A percentile compares a stretch with the other conserved stretches of the same genome.
phyloP scores from a whole-genome alignment of 306 rosid genomes.

The Carpinus fangiana region DNA sequence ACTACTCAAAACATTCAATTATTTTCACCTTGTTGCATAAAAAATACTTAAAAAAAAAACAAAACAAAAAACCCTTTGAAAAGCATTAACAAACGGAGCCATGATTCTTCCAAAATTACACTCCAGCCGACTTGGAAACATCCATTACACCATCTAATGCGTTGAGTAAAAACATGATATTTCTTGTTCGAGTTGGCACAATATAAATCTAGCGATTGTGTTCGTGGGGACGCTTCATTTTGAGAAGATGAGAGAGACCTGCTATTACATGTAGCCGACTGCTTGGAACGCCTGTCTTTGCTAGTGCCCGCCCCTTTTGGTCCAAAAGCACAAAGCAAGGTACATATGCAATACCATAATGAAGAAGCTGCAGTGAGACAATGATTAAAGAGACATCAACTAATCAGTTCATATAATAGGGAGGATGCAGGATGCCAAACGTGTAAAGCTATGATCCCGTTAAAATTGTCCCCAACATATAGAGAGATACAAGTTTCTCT shows the following conservation, averaged over 20 bases:
- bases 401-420: neutral
- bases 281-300: slow-evolving; percentile 74
- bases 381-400: slow-evolving; percentile 15
- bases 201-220: slow-evolving; percentile 10
- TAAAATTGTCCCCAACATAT: neutral
- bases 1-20: too few relatives aligned
- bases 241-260: slow-evolving; percentile 86
- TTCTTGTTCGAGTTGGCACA: neutral
- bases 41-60: too few relatives aligned
- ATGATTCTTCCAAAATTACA: neutral
- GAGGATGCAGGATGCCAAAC: neutral
- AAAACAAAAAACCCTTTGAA: too few relatives aligned
- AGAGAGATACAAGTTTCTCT: neutral
- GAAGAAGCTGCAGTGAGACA: slow-evolving; percentile 65
- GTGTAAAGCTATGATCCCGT: neutral
- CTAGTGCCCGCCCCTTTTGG: slow-evolving; percentile 77
- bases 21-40: too few relatives aligned
- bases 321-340: slow-evolving; percentile 89
- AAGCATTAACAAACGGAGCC: too few relatives aligned
- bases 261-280: slow-evolving; percentile 88
- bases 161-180: neutral
- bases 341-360: slow-evolving; percentile 79
- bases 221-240: slow-evolving; percentile 55
- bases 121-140: neutral
- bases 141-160: neutral